Base-by-base conservation (phyloP, 192 early-diverging fungal species). In the Backusella australiensis region DNA sequence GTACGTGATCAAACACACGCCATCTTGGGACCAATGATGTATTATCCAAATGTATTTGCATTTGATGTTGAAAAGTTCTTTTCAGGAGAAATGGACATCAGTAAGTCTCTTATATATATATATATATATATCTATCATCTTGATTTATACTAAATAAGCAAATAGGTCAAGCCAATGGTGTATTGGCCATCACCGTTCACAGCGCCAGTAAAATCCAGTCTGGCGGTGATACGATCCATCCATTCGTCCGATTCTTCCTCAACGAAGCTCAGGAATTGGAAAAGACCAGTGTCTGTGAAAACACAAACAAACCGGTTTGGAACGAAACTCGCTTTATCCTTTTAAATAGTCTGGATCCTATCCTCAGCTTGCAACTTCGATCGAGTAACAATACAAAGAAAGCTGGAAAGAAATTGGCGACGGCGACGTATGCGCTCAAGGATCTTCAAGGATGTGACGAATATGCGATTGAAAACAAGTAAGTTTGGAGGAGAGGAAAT, bases 1-100 rank as follows among this genome's bases (percentile, higher is more conserved):
- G 88, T 89, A 35, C 82, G 85, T 35, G 84, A 87, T 74, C 86
- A 86, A 79, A 85, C 85, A 34, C 87, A 91, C 77, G 80, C 85
- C 34, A 89, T 82, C 9, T 75, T 91, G 6, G 85, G 86, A 0
- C 89, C 90, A 17, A 78, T 82, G 81, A 72, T 82, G 67, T 82
- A 82, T 41, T 69, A 75, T 56, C 81, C 81, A 19, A 79, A 78
- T 66, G 81, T 78, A 21, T 82, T 82, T 52, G 29, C 70, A 34
- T 74, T 72, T 52, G 75, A 82, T 73, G 67, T 82, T 29, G 77
- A 82, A 38, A 79, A 79, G 49, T 74, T 79, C 69, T 75, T 78
- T 67, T 36, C 81, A 21, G 81, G 77, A 6, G 81, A 82, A 73
- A 35, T 82, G 21, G 81, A 79, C 69, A 76, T 82, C 29, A 79